Evolutionary conservation across 2,329 filamentous ascomycete species (phyloP), one percentile per base, ranked within the genome.

Genomic region (Alternaria infectoria): DNA sequence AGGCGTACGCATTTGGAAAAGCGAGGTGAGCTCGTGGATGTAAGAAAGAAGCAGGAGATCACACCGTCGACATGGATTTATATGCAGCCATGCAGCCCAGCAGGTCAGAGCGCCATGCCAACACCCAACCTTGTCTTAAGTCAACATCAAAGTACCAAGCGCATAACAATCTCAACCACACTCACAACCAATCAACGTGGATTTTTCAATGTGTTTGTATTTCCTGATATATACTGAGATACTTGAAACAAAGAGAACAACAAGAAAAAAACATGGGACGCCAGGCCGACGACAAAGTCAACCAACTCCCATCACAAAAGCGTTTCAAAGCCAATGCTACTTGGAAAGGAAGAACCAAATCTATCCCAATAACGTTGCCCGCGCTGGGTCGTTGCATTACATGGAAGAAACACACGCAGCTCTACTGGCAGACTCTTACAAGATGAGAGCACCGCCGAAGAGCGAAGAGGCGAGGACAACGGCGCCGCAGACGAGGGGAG

Each of bases 381-480:
- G 69, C 70, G 68, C 70, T 74, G 72, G 72, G 70, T 70, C 72
- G 67, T 73, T 67, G 61, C 58, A 70, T 70, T 67, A 72, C 65
- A 61, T 68, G 44, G 59, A 36, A 36, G 32, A 36, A 36, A 36
- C 32, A 36, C 32, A 36, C 32, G 4, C 32, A 36, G 32, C 32
- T 36, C 32, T 36, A 36, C 32, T n/a, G 32, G 32, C 15, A 36
- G 0, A 36, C 32, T 36, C 32, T 72, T 72, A 75, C 78, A 83
- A 72, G 62, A 83, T 69, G 54, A 85, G 74, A 59, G 80, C 69
- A 59, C 86, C 86, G 40, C 87, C 87, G 62, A 89, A 81, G 13
- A 89, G 61, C 15, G 84, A 83, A 47, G 85, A 87, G 58, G 85
- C 64, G 43, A 85, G 70, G 10, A 88, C 84, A 23, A 86, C 81